phyloP scores from a whole-genome alignment of 2,329 filamentous ascomycete species.

The Fusarium sterilihyphosum region DNA sequence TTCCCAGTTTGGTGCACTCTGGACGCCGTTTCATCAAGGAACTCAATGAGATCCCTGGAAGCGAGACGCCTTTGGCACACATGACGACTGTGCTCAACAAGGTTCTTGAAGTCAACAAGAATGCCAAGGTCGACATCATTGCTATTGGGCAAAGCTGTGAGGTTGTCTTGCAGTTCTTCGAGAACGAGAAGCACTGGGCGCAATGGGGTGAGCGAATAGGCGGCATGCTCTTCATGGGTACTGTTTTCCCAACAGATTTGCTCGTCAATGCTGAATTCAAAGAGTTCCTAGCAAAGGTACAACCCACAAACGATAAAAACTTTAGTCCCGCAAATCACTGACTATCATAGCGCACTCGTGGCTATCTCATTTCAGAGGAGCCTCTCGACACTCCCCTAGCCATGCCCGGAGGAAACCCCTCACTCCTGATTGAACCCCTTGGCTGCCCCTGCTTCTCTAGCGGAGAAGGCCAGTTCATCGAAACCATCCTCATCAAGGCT shows the following conservation, averaged over 20 bases:
- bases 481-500: slow-evolving; percentile 69
- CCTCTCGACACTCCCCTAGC: slow-evolving; percentile 64
- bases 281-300: slow-evolving; percentile 62
- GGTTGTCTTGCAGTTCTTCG: slow-evolving; percentile 66
- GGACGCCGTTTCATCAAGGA: slow-evolving; percentile 60
- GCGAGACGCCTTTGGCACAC: slow-evolving; percentile 68
- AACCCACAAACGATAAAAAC: slow-evolving; percentile 25
- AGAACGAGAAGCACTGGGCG: slow-evolving; percentile 62
- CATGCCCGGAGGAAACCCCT: slow-evolving; percentile 59
- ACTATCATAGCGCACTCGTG: slow-evolving; percentile 63
- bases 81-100: slow-evolving; percentile 72
- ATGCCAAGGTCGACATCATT: slow-evolving; percentile 74
- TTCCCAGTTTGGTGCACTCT: slow-evolving; percentile 69
- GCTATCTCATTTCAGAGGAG: slow-evolving; percentile 65
- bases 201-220: slow-evolving; percentile 56
- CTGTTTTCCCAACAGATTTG: slow-evolving; percentile 51
- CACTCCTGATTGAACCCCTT: slow-evolving; percentile 54
- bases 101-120: slow-evolving; percentile 60
- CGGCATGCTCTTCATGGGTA: slow-evolving; percentile 62
- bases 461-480: slow-evolving; percentile 66
- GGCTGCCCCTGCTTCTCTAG: slow-evolving; percentile 78
- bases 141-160: slow-evolving; percentile 75
- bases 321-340: slow-evolving; percentile 8
- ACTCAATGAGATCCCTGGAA: slow-evolving; percentile 71
- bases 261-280: slow-evolving; percentile 58